Evolutionary conservation across 208 protist genomes (phyloP), one percentile per base, ranked within the genome.

Genomic region (Balamuthia mandrillaris): DNA sequence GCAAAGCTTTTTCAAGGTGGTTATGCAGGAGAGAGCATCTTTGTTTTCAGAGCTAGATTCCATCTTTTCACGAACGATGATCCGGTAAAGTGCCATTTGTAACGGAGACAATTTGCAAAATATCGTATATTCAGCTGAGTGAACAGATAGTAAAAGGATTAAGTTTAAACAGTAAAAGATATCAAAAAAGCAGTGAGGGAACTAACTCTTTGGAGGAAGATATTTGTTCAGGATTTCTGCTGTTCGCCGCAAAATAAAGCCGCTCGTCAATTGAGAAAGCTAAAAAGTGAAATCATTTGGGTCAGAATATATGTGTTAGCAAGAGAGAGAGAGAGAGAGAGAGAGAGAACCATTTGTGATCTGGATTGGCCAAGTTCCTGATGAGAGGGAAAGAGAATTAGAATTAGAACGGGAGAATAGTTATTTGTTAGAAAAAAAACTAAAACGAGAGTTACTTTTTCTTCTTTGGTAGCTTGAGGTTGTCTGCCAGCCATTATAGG

Each of bases 241-340:
- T 3, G 90, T 96, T 24, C 95, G 83, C 18, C 95, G 91, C 4
- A 96, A 87, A 68, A 95, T 93, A 29, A 96, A 96, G 42, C 77
- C 33, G 33, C 29, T 27, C 0, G 92, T 95, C 18, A 95, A 16
- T 24, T 58, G 84, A 1, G 87, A 74, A 0, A 96, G 86, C 66
- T 95, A 29, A 63, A 63, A 63, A 12, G 6, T 10, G n/a, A 4
- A 54, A 29, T 2, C 18, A 70, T 18, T 7, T 1, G 6, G 33
- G 1, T 12, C 2, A 24, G 2, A 70, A 7, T 16, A 2, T 37
- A 35, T 49, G 37, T 52, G 65, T n/a, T n/a, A n/a, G n/a, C n/a
- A 24, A 74, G 24, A 5, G 29, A 24, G 2, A 21, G 27, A 6
- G 14, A 39, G 12, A 49, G 18, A 4, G 37, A 14, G 18, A 9